These are phyloP conservation scores for Harrya chromipes DNA, from an alignment of 768 basidiomycete genomes.

Conservation along the genomic window DNA sequence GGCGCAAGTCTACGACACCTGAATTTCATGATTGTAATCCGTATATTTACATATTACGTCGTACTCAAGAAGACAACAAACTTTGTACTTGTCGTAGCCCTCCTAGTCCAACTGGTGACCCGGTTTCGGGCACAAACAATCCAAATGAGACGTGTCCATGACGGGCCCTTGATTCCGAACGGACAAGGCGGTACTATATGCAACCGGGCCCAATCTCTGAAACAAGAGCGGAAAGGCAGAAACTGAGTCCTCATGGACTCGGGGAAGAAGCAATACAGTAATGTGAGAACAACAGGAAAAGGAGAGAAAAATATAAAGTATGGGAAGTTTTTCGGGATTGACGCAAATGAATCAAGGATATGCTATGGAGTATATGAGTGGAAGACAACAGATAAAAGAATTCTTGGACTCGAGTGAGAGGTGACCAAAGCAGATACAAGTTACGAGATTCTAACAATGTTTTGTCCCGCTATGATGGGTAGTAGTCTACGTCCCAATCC, in stretches of 20 bases:
- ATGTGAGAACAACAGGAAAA: background rate
- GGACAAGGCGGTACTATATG: slow-evolving; percentile 3
- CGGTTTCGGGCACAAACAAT: no score
- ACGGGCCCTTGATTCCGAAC: background rate
- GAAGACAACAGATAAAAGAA: slow-evolving; percentile 4
- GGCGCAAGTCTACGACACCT: background rate
- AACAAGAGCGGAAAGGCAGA: background rate
- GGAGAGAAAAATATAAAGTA: slow-evolving; percentile 1
- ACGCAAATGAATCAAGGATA: no score
- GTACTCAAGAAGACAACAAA: background rate
- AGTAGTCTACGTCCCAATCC: slow-evolving; percentile 55
- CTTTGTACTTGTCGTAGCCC: no score
- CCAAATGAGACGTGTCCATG: background rate
- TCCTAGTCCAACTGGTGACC: no score
- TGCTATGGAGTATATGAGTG: no score
- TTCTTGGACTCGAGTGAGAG: slow-evolving; percentile 2
- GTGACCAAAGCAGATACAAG: slow-evolving; percentile 15
- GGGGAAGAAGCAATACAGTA: slow-evolving; percentile 3
- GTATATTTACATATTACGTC: slow-evolving; percentile 1
- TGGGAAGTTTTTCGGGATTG: background rate
- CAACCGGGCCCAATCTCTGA: slow-evolving; percentile 6
- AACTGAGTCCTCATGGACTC: background rate
- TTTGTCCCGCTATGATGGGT: slow-evolving; percentile 30
- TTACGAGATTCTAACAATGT: background rate
- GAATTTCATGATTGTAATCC: background rate